A percentile compares a stretch with the other conserved stretches of the same genome.
Conservation (phyloP, 140 eudicot genomes). For the Anethum foeniculum region DNA sequence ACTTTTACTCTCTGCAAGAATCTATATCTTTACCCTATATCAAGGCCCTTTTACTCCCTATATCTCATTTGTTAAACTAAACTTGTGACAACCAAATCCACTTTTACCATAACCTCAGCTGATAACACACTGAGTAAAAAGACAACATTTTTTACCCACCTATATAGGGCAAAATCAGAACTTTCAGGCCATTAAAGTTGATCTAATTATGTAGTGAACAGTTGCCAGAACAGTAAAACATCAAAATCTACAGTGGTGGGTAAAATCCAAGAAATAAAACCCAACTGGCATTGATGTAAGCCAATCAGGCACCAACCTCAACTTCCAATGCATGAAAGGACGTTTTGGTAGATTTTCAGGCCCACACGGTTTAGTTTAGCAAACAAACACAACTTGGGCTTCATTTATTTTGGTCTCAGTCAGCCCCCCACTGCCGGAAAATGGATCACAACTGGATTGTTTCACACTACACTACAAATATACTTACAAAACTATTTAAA, state of each 20-base stretch:
- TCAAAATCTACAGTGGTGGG: not conserved
- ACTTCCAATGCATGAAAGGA: not conserved
- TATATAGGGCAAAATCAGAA: not conserved
- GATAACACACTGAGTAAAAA: not conserved
- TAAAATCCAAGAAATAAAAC: not conserved
- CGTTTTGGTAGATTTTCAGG: slow-evolving; percentile 8
- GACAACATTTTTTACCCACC: not conserved
- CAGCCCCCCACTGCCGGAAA: not conserved
- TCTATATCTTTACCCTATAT: not conserved
- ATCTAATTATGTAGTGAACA: not conserved
- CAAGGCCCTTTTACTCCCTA: not conserved
- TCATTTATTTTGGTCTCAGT: not conserved
- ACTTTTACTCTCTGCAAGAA: not conserved
- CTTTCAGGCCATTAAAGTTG: not conserved
- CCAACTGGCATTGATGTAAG: slow-evolving; percentile 10
- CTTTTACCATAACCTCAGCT: not conserved
- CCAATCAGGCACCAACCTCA: slow-evolving; percentile 2
- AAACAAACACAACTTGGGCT: not conserved
- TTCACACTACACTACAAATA: not conserved
- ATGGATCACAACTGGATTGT: not conserved
- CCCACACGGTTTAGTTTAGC: slow-evolving; percentile 8
- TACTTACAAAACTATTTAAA: not conserved
- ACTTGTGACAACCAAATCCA: not conserved
- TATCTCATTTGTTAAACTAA: not conserved
- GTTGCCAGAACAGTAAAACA: not conserved